Percentiles rank a stretch among this genome's conserved stretches.
Evolutionary conservation across 805 yeast species (phyloP).

Genomic region (Lachancea sp.): DNA sequence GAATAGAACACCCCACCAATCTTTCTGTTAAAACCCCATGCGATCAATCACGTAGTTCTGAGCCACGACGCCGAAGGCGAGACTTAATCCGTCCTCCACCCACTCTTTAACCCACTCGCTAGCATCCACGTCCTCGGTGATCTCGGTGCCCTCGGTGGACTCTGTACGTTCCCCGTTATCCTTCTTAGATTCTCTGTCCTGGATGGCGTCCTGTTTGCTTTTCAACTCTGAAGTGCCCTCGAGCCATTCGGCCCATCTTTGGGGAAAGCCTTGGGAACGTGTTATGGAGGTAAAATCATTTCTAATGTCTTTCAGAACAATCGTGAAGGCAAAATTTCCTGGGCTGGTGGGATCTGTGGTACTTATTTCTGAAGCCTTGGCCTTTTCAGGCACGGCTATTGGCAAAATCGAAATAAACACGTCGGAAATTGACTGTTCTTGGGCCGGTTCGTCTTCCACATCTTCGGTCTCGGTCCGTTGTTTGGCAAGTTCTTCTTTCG

Average conservation of each 20-base stretch:
- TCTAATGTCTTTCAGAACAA: slow-evolving; percentile 69
- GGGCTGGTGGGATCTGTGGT: slow-evolving; percentile 36
- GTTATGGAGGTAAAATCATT: slow-evolving; percentile 69
- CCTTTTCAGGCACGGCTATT: slow-evolving; percentile 30
- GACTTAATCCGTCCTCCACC: slow-evolving; percentile 71
- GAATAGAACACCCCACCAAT: no score
- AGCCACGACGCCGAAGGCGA: slow-evolving; percentile 79
- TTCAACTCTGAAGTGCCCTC: slow-evolving; percentile 20
- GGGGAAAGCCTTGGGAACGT: slow-evolving; percentile 85
- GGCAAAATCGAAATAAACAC: slow-evolving; percentile 70
- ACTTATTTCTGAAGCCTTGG: slow-evolving; percentile 24
- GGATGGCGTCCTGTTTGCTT: slow-evolving; percentile 32
- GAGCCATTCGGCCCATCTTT: slow-evolving; percentile 93
- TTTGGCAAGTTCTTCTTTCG: slow-evolving; percentile 27
- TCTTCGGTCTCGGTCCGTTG: slow-evolving; percentile 17
- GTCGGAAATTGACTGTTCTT: slow-evolving; percentile 41
- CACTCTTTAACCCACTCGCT: slow-evolving; percentile 75
- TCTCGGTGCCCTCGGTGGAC: slow-evolving; percentile 27
- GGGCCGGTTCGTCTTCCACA: slow-evolving; percentile 16
- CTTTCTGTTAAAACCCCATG: slow-evolving; percentile 44
- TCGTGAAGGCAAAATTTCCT: slow-evolving; percentile 64
- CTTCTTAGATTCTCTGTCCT: slow-evolving; percentile 17
- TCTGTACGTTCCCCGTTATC: slow-evolving; percentile 20
- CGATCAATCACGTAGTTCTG: slow-evolving; percentile 86
- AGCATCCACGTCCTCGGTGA: slow-evolving; percentile 57